Percentiles rank a stretch among this genome's conserved stretches.
phyloP scores from a whole-genome alignment of 768 basidiomycete species.

The Megacollybia marginata region DNA sequence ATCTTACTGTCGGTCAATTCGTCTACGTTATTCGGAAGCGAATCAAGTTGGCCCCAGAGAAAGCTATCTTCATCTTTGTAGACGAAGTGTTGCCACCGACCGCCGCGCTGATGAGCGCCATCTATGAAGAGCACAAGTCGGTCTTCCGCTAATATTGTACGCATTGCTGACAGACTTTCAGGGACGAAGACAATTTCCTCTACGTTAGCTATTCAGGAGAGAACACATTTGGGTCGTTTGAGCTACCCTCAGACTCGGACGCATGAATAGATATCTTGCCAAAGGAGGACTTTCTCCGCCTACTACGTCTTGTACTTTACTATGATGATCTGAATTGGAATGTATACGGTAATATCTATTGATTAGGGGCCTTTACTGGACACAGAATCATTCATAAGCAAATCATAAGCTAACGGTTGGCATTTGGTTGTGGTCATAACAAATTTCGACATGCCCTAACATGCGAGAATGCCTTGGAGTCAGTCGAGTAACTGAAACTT shows the following conservation, averaged over 20 bases:
- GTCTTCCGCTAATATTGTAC: constrained; percentile 21
- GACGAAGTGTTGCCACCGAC: constrained; percentile 98
- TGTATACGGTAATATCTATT: too few relatives aligned
- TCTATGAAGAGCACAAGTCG: constrained; percentile 99
- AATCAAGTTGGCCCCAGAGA: constrained; percentile 99
- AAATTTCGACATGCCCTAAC: too few relatives aligned
- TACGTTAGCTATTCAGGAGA: constrained; percentile 98
- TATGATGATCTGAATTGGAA: too few relatives aligned
- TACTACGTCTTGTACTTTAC: too few relatives aligned
- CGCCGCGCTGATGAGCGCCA: constrained; percentile 95
- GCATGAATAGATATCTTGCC: constrained; percentile 13
- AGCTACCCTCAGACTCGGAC: constrained; percentile 33
- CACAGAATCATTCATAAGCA: too few relatives aligned
- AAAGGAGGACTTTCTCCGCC: too few relatives aligned
- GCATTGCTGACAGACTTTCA: constrained; percentile 28
- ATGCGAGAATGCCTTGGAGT: too few relatives aligned
- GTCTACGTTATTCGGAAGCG: constrained; percentile 99
- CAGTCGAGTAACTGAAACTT: too few relatives aligned
- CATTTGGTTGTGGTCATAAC: too few relatives aligned
- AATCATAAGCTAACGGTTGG: too few relatives aligned
- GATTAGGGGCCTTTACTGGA: too few relatives aligned
- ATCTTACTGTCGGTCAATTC: constrained; percentile 96
- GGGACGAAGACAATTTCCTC: constrained; percentile 98
- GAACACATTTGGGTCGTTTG: constrained; percentile 94
- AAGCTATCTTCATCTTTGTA: constrained; percentile 99